Evolutionary conservation across 202 grass and related monocot genomes (phyloP).

Genomic region (Carex arenaria): DNA sequence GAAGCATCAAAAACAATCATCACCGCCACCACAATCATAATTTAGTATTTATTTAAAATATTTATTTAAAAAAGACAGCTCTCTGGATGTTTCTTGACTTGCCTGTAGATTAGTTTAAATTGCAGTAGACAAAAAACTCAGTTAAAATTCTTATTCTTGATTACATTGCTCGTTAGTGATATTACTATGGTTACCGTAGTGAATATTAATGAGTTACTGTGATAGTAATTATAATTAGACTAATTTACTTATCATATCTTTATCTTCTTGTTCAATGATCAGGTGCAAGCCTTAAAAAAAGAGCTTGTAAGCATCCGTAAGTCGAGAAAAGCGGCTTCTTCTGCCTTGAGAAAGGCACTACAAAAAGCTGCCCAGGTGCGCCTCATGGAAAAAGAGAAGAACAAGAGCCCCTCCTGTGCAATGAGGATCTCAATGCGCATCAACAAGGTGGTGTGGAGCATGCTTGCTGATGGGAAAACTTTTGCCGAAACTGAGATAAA

Average conservation of each 20-base stretch:
- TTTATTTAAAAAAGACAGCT: background rate
- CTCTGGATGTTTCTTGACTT: background rate
- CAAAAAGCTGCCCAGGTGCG: slow-evolving; percentile 81
- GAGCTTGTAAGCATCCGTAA: slow-evolving; percentile 54
- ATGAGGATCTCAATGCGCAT: slow-evolving; percentile 90
- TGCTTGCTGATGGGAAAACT: slow-evolving; percentile 95
- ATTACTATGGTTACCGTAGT: background rate
- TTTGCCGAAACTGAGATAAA: slow-evolving; percentile 99
- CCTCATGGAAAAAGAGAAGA: slow-evolving; percentile 97
- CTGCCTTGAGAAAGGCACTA: slow-evolving; percentile 68
- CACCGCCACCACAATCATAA: background rate
- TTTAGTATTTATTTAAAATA: background rate
- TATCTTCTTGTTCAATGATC: slow-evolving; percentile 35
- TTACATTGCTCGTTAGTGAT: background rate
- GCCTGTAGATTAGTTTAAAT: background rate
- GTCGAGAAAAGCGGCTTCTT: slow-evolving; percentile 66
- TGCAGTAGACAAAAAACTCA: background rate
- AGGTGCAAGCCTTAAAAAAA: slow-evolving; percentile 73
- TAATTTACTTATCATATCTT: background rate
- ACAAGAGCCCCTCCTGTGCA: slow-evolving; percentile 91
- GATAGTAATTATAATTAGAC: background rate
- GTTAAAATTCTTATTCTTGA: background rate
- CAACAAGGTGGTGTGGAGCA: slow-evolving; percentile 97
- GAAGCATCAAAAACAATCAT: background rate
- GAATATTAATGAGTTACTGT: background rate